Evolutionary conservation across 352 stramenopile species (phyloP), one percentile per base, ranked within the genome.

Genomic region (Globisporangium perplexum): DNA sequence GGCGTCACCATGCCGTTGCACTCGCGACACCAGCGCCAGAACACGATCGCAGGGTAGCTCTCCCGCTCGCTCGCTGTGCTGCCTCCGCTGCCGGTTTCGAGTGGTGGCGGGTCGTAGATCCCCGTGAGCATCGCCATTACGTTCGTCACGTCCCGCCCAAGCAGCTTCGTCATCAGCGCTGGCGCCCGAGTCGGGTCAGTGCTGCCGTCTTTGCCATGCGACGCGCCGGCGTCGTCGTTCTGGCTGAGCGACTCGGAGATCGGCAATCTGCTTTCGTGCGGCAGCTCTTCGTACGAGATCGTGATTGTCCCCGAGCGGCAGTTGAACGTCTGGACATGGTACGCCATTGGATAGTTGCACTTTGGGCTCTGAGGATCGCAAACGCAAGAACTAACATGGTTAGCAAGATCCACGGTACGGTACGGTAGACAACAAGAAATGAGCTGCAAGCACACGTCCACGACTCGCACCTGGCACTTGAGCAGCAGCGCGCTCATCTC

Each of bases 21-120:
- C 38, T 95, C 82, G n/a, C 73, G 92, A 63, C 96, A 99, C 72
- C 96, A 98, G n/a, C 93, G 97, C 91, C 93, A 98, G 55, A 96
- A 98, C n/a, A 92, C 84, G 55, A 99, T 97, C 7, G 72, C 66
- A 5, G 83, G 78, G 41, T 71, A 71, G 6, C 55, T 60, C 12
- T 77, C 55, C 55, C 43, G 53, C 23, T 77, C 69, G 28, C 20
- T 46, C 22, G 68, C 60, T 28, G 28, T 62, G 18, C 35, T 36
- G 7, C 20, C 30, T 7, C 39, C 38, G 18, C 31, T 43, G 0
- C 31, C 23, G 2, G 12, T 41, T 14, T 62, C 59, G 18, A 62
- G 42, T 23, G 59, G 56, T 38, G 67, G 30, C 12, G 57, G 66
- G 41, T 63, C 68, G 22, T 69, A 70, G 24, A 63, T 57, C n/a